Evolutionary conservation across 2,329 filamentous ascomycete genomes (phyloP).

Genomic region (Lojkania enalia): DNA sequence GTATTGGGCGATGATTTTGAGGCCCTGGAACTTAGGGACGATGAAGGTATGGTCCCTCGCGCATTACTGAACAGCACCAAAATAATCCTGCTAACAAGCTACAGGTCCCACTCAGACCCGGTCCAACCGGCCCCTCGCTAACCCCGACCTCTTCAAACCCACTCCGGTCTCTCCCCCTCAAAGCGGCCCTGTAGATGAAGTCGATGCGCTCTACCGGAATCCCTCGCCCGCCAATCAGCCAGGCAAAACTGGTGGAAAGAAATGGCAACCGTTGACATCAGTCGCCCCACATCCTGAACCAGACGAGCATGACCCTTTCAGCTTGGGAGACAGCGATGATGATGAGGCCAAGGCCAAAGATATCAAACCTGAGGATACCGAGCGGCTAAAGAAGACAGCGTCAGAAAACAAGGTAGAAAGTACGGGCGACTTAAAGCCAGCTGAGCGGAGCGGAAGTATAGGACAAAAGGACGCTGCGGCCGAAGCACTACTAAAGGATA

Average conservation of each 20-base stretch:
- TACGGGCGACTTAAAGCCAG: conserved; percentile 39
- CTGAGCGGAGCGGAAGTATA: conserved; percentile 47
- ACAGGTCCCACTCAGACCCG: conserved; percentile 55
- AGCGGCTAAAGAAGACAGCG: conserved; percentile 55
- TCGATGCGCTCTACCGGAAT: conserved; percentile 70
- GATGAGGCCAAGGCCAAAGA: conserved; percentile 74
- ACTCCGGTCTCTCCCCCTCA: conserved; percentile 58
- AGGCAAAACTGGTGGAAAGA: conserved; percentile 70
- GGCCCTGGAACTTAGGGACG: conserved; percentile 63
- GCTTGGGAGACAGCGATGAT: conserved; percentile 92
- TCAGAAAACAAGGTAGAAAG: conserved; percentile 39
- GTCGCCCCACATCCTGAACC: conserved; percentile 82
- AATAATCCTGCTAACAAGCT: background rate
- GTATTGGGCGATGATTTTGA: conserved; percentile 89
- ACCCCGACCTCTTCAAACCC: conserved; percentile 79
- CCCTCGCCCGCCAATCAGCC: conserved; percentile 40
- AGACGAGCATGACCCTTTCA: conserved; percentile 91
- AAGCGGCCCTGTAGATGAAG: conserved; percentile 73
- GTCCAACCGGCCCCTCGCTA: conserved; percentile 69
- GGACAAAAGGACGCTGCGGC: conserved; percentile 51
- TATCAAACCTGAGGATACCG: conserved; percentile 56
- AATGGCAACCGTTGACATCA: conserved; percentile 92
- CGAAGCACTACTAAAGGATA: conserved; percentile 49
- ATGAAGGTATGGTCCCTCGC: conserved; percentile 58
- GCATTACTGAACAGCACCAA: no score